Base-by-base conservation (phyloP, 225 moss, liverwort and hornwort species). In the Polytrichum commune region DNA sequence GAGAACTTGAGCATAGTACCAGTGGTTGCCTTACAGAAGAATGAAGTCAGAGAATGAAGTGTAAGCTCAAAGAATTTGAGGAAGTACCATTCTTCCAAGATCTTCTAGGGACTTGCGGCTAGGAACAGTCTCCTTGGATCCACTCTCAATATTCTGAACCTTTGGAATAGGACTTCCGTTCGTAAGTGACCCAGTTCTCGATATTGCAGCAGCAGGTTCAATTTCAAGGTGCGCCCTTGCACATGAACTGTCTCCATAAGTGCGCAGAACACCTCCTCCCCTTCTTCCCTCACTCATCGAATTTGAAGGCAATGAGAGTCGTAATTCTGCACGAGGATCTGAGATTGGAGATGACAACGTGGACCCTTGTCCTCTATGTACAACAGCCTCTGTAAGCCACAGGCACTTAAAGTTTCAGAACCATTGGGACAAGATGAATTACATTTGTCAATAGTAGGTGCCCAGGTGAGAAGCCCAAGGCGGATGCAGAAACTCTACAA, bases 41-140 rank as follows among this genome's bases (percentile, higher is more conserved):
- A 4, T 1, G 3, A 16, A 1, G 13, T 46, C 46, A 13, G 16
- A 46, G 46, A 46, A 46, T 46, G 46, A 4, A 46, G 16, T 13
- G 13, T 1, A 46, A 46, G 46, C 46, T 46, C 13, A 46, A 46
- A 46, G 46, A 46, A 46, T 46, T 4, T 46, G 33, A 66, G 56
- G 25, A 54, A 20, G 20, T 85, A 85, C 85, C 85, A 85, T 85
- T 79, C 85, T 63, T 35, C 85, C 85, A 71, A 85, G 85, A 62
- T 85, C 85, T 71, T 85, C 85, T 74, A 85, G 62, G 29, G 85
- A 85, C 53, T 85, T 85, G 53, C 85, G 79, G 71, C 81, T 76
- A 56, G 81, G 81, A 23, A 63, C 85, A 74, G 60, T 61, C 63
- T 85, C 85, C 76, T 85, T 85, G 54, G 76, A 74, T 79, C 79